Conservation (phyloP, 2,329 filamentous ascomycete species). For the Aplosporella prunicola region DNA sequence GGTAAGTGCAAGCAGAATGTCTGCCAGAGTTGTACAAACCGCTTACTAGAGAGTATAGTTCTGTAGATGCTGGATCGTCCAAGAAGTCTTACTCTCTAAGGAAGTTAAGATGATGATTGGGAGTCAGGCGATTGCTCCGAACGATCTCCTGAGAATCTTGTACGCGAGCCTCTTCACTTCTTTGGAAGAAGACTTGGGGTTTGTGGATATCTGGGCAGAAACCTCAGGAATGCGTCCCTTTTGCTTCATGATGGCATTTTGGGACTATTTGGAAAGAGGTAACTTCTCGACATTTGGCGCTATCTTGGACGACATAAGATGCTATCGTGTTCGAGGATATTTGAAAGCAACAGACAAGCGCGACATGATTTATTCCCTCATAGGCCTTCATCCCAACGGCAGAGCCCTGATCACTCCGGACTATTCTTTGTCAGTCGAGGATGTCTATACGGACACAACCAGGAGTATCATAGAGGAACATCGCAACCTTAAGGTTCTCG, state of each 20-base stretch:
- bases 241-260: background rate
- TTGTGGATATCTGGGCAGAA: too few relatives aligned
- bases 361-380: constrained; percentile 1
- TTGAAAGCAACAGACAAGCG: background rate
- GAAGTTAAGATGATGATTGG: constrained; percentile 2
- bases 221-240: background rate
- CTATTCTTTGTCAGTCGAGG: background rate
- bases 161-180: background rate
- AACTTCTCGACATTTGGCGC: background rate
- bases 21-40: too few relatives aligned
- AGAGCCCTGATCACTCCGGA: background rate
- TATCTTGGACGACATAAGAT: background rate
- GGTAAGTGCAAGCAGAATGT: constrained; percentile 4
- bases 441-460: background rate
- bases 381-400: background rate
- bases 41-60: too few relatives aligned
- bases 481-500: background rate
- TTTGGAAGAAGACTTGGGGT: background rate
- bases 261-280: background rate
- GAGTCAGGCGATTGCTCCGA: background rate
- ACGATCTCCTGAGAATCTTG: background rate
- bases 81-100: constrained; percentile 6
- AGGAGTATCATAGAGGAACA: background rate
- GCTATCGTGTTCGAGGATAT: background rate
- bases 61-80: constrained; percentile 4